Evolutionary conservation across 768 basidiomycete genomes (phyloP).

Genomic region (Termitomyces sp.): DNA sequence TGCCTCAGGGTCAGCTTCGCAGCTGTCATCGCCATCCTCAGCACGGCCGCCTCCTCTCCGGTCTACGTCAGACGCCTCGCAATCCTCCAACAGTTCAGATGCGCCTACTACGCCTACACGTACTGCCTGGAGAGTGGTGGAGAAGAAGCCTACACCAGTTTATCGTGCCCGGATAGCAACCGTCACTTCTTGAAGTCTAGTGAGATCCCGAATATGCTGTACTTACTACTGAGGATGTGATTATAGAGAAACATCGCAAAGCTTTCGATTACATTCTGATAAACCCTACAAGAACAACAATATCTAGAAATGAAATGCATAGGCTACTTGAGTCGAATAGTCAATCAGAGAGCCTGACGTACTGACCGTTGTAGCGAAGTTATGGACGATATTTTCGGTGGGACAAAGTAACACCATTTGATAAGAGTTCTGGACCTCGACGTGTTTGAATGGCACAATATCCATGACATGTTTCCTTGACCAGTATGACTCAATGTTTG

Average conservation of each 20-base stretch:
- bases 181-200: neutral
- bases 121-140: constrained; percentile 11
- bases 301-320: neutral
- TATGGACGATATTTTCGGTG: neutral
- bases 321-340: neutral
- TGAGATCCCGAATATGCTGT: neutral
- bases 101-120: constrained; percentile 4
- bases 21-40: neutral
- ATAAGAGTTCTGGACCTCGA: neutral
- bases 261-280: neutral
- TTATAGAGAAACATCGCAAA: neutral
- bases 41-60: neutral
- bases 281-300: neutral
- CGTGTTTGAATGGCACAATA: neutral
- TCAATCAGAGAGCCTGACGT: neutral
- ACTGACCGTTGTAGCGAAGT: neutral
- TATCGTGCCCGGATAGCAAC: neutral
- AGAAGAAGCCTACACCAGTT: constrained; percentile 2
- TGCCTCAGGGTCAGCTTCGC: neutral
- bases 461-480: neutral
- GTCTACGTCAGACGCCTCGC: constrained; percentile 1
- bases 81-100: neutral
- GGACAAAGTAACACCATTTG: neutral
- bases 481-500: too few species aligned
- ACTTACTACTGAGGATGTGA: neutral